Evolutionary conservation across 2,329 filamentous ascomycete species (phyloP).

Genomic region (Zopfia rhizophila): DNA sequence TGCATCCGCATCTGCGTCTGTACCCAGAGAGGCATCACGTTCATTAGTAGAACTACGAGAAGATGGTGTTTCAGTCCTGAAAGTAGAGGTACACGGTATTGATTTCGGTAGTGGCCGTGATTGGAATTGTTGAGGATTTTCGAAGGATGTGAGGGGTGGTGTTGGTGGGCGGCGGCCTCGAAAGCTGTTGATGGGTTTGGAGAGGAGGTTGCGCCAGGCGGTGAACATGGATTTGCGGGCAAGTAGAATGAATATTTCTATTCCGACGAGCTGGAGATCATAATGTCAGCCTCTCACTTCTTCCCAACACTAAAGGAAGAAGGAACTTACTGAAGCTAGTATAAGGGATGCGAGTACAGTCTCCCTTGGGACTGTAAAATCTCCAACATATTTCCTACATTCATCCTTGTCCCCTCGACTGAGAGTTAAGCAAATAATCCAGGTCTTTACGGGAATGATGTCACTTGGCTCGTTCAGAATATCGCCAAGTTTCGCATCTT

Average conservation of each 20-base stretch:
- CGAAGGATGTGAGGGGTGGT: constrained; percentile 30
- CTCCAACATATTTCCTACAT: constrained; percentile 36
- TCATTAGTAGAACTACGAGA: not conserved
- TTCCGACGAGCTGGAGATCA: constrained; percentile 43
- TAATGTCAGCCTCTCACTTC: constrained; percentile 1
- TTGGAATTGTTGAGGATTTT: constrained; percentile 27
- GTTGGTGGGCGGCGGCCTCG: constrained; percentile 18
- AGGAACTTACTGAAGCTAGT: constrained; percentile 36
- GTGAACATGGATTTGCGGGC: constrained; percentile 35
- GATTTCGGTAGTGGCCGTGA: not conserved
- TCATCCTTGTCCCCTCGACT: constrained; percentile 32
- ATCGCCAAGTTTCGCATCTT: constrained; percentile 34
- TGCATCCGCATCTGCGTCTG: no score
- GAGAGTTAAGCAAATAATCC: constrained; percentile 36
- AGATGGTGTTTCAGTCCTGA: constrained; percentile 11
- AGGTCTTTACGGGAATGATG: constrained; percentile 33
- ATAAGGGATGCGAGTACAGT: constrained; percentile 35
- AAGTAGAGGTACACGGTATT: constrained; percentile 1
- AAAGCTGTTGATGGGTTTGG: constrained; percentile 13
- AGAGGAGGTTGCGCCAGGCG: constrained; percentile 37
- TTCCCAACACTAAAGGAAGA: not conserved
- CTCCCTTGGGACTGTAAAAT: constrained; percentile 29
- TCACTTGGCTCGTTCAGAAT: constrained; percentile 32
- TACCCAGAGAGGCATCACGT: no score
- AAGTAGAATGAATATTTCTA: constrained; percentile 49